Evolutionary conservation across 2,329 filamentous ascomycete species (phyloP), one percentile per base, ranked within the genome.

Genomic region (Tolypocladium sp.): DNA sequence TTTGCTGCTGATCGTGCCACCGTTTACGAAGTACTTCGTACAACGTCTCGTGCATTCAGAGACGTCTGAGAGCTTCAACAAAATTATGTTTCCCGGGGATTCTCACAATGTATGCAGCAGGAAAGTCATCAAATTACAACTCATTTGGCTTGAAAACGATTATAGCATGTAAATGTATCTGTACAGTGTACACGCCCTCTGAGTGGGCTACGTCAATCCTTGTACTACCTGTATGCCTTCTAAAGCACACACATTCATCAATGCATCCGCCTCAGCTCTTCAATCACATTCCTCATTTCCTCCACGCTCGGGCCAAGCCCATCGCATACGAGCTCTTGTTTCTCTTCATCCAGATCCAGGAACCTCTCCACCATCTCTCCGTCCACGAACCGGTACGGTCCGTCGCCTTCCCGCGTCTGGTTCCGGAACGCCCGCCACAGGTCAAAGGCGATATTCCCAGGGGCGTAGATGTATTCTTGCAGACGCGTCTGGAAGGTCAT

Each of bases 281-380:
- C 85, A 2, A 89, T 76, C 57, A 85, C 67, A 57, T 81, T 82
- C 55, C 85, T 77, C 74, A 88, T 81, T 76, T 85, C 70, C 72
- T 87, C 80, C 63, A 90, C 72, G 77, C 77, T 83, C 62, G 77
- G 86, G 58, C 77, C 88, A 63, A 81, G 79, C 55, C 77, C 85
- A 70, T 78, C 70, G 59, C 77, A 85, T 56, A 82, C 76, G 58
- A 74, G 70, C 64, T 75, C 76, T 73, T 87, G 85, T 46, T 74
- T 74, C 42, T 77, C 76, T 58, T 87, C 84, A 53, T 82, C 79
- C 63, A 90, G 77, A 63, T 92, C 87, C 64, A 97, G 73, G 69
- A 97, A 97, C 57, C 84, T 75, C 74, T 97, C 93, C 15, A 99
- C 80, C 67, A 97, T 78, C 70, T 97, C 93, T 0, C 93, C 94